Evolutionary conservation across 805 yeast genomes (phyloP).

Genomic region (Torulaspora microellipsoides): DNA sequence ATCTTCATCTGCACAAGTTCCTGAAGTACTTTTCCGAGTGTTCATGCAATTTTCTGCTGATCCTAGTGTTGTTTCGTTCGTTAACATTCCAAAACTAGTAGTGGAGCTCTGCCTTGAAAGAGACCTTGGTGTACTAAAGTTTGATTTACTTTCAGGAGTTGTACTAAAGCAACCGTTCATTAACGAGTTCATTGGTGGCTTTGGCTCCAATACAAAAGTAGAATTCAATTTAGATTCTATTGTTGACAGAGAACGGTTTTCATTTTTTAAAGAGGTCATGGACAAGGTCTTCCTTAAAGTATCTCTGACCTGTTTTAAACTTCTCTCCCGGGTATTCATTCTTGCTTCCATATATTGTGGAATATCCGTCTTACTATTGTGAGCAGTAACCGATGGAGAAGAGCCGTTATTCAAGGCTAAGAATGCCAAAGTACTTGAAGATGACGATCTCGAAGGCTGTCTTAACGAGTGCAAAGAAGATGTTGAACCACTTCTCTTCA

Average conservation of each 20-base stretch:
- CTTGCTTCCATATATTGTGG: constrained; percentile 8
- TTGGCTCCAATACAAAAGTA: constrained; percentile 31
- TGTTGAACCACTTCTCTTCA: constrained; percentile 21
- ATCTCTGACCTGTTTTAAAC: constrained; percentile 20
- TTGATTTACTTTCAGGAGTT: constrained; percentile 31
- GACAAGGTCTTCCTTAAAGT: constrained; percentile 26
- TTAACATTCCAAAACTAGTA: constrained; percentile 6
- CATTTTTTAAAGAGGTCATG: constrained; percentile 16
- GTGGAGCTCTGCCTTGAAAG: constrained; percentile 25
- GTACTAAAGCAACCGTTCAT: constrained; percentile 34
- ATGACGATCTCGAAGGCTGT: constrained; percentile 22
- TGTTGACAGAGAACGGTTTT: constrained; percentile 7
- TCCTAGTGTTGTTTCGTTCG: not conserved
- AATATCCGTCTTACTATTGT: constrained; percentile 6
- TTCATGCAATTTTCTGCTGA: not conserved
- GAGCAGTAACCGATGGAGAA: constrained; percentile 7
- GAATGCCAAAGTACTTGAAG: constrained; percentile 9
- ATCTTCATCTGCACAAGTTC: constrained; percentile 3
- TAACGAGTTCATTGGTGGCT: constrained; percentile 27
- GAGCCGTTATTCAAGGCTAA: constrained; percentile 4
- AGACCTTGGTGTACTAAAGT: constrained; percentile 27
- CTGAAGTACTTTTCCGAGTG: not conserved
- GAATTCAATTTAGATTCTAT: constrained; percentile 20
- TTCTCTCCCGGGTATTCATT: constrained; percentile 12
- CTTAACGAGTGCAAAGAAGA: constrained; percentile 21